These are phyloP conservation scores for Lojkania enalia DNA, from an alignment of 2,329 filamentous ascomycete genomes.

Conservation along the genomic window DNA sequence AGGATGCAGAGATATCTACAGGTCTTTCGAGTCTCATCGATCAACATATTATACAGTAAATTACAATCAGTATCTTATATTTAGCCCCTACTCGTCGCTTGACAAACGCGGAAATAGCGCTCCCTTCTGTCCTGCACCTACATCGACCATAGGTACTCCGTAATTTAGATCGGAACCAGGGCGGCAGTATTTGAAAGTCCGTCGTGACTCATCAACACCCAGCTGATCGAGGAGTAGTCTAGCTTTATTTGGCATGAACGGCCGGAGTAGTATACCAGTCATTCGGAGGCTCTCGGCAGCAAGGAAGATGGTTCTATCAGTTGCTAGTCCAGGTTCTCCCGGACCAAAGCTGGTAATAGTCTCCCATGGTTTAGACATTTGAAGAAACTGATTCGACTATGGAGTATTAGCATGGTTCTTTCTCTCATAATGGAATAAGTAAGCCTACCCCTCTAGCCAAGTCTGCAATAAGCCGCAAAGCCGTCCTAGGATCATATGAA, in stretches of 20 bases:
- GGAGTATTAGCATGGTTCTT: constrained; percentile 5
- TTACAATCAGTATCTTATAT: too few species aligned
- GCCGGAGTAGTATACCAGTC: constrained; percentile 81
- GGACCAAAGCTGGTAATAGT: constrained; percentile 47
- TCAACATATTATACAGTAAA: too few species aligned
- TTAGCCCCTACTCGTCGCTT: constrained; percentile 15
- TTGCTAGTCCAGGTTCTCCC: constrained; percentile 36
- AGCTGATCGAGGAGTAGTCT: constrained; percentile 73
- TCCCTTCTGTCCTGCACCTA: constrained; percentile 50
- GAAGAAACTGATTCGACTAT: constrained; percentile 70
- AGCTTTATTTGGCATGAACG: constrained; percentile 84
- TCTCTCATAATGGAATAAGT: neutral
- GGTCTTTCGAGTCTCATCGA: too few species aligned
- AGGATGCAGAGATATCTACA: too few species aligned
- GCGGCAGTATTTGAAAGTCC: constrained; percentile 65
- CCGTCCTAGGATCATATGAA: constrained; percentile 32
- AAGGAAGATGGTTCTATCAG: constrained; percentile 63
- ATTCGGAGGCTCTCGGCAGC: constrained; percentile 77
- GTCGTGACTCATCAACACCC: constrained; percentile 65
- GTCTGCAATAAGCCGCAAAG: constrained; percentile 28
- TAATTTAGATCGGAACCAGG: constrained; percentile 71
- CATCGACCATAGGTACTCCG: constrained; percentile 55
- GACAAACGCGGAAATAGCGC: constrained; percentile 55
- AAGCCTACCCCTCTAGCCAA: constrained; percentile 34
- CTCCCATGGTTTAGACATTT: constrained; percentile 69